Evolutionary conservation across 2,329 filamentous ascomycete species (phyloP), one percentile per base, ranked within the genome.

Genomic region (Fusarium keratoplasticum): DNA sequence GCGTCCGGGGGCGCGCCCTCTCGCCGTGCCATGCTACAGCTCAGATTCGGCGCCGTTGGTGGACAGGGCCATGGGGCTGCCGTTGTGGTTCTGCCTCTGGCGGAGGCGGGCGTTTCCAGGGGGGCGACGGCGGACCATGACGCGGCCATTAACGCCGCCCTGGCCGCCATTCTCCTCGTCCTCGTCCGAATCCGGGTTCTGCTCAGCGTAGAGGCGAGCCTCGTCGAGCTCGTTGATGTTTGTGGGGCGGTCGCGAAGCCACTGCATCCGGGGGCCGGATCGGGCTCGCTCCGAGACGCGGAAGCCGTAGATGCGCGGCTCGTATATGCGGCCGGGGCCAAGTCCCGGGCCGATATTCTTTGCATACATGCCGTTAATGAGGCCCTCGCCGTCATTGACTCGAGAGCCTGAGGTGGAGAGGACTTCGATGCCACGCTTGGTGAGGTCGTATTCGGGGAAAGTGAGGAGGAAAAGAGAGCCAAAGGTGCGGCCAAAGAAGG

Each of bases 401-500:
- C 82, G 80, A 33, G 83, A 80, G 61, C 76, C 78, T 29, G 75
- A 71, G 73, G 76, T 77, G 72, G 83, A 82, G 65, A 93, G 84
- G n/a, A 88, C 85, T 59, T 92, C 89, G 63, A 87, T 85, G 66
- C 92, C 92, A 77, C 91, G 91, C 79, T 93, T 92, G 35, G 92
- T 92, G 69, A 98, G 91, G 77, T 98, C 95, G 80, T 98, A 93
- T 81, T 99, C 96, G 38, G 96, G 96, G 83, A 98, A 99, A 42
- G 96, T 99, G 87, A 99, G 96, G 82, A 99, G 95, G 86, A 99
- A 99, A 69, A 99, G 91, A 54, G 95, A 95, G 71, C 95, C 95
- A 82, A 99, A 99, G 0, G 96, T 99, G 63, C 96, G 96, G 57
- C 96, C 96, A 80, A 99, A 99, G 86, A 98, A 99, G 55, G 96